phyloP scores from a whole-genome alignment of 371 early-diverging fungal species.

The Lichtheimia hyalospora region DNA sequence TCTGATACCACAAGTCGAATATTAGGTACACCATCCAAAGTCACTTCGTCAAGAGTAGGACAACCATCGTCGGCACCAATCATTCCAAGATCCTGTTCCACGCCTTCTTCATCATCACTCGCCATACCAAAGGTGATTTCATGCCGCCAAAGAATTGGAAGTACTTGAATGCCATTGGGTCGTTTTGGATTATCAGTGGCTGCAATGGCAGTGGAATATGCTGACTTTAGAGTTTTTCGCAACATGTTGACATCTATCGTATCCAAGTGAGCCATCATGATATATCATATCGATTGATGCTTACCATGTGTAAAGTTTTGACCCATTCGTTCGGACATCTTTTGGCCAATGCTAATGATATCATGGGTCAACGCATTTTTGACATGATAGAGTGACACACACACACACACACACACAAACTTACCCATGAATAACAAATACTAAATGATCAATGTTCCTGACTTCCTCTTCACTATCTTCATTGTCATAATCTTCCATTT shows the following conservation, averaged over 20 bases:
- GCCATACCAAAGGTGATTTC: constrained; percentile 75
- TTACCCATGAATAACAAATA: constrained; percentile 82
- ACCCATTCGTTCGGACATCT: constrained; percentile 75
- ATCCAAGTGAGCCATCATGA: background rate
- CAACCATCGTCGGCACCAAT: constrained; percentile 57
- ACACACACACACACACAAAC: no score
- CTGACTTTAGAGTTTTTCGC: constrained; percentile 70
- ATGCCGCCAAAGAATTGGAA: constrained; percentile 86
- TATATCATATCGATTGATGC: background rate
- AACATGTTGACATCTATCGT: constrained; percentile 69
- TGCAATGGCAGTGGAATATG: constrained; percentile 36
- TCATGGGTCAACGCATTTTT: background rate
- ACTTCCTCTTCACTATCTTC: constrained; percentile 62
- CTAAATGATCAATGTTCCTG: constrained; percentile 70
- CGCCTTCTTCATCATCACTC: constrained; percentile 35
- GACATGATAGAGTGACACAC: no score
- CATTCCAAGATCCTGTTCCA: constrained; percentile 56
- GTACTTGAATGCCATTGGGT: constrained; percentile 72
- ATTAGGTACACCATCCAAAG: constrained; percentile 79
- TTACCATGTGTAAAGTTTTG: constrained; percentile 76
- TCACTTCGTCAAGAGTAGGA: constrained; percentile 78
- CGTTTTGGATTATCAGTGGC: constrained; percentile 28
- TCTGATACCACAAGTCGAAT: constrained; percentile 82
- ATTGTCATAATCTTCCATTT: constrained; percentile 60
- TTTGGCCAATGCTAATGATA: constrained; percentile 72